phyloP scores from a whole-genome alignment of 176 grass and related monocot genomes.

The Oryza punctata region DNA sequence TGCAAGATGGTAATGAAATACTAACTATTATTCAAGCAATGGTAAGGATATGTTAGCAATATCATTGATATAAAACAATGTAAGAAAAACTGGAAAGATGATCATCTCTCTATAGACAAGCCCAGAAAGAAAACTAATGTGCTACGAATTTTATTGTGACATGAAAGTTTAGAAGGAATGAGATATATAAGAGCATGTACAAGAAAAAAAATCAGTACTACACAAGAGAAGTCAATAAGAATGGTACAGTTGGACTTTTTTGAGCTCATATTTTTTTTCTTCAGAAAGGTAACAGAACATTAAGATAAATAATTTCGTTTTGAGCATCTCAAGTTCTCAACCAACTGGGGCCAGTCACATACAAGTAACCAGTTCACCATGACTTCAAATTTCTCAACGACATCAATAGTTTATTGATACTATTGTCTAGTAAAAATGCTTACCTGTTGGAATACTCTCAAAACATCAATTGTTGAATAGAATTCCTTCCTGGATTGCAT shows the following conservation, averaged over 20 bases:
- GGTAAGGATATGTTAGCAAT: not conserved
- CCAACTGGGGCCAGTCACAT: not conserved
- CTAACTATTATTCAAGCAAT: not conserved
- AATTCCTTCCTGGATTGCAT: constrained; percentile 90
- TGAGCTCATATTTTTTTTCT: constrained; percentile 3
- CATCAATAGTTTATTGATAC: not conserved
- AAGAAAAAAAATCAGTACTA: not conserved
- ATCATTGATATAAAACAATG: not conserved
- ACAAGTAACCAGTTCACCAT: not conserved
- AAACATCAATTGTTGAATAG: constrained; percentile 59
- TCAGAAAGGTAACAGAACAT: not conserved
- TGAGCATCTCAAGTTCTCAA: not conserved
- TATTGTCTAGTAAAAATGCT: constrained; percentile 16
- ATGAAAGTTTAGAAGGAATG: not conserved
- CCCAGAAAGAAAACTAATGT: not conserved
- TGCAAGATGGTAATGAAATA: constrained; percentile 4
- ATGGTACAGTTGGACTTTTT: not conserved
- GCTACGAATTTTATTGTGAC: not conserved
- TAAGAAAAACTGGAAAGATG: not conserved
- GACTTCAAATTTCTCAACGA: not conserved
- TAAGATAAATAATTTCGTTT: constrained; percentile 16
- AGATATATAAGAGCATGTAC: not conserved
- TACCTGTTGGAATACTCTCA: constrained; percentile 82
- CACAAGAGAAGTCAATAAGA: constrained; percentile 7
- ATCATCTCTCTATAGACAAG: not conserved